Conservation (phyloP, 352 stramenopile genomes). For the Globisporangium nodosum region DNA sequence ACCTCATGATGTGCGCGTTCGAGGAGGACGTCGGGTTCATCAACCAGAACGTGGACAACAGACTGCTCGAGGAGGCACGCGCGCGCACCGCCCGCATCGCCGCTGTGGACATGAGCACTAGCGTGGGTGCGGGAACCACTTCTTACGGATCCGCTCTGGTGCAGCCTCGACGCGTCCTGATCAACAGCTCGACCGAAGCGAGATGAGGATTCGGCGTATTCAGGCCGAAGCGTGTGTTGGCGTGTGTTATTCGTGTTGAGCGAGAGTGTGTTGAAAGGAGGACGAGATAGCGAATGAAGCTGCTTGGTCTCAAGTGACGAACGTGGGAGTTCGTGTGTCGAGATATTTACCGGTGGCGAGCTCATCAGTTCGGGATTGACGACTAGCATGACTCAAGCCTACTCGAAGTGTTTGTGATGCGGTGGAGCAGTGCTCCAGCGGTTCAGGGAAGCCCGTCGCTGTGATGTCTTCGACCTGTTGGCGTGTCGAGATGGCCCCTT, state of each 20-base stretch:
- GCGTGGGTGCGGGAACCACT: neutral
- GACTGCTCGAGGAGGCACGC: conserved; percentile 4
- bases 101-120: neutral
- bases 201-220: neutral
- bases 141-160: neutral
- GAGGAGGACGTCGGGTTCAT: conserved; percentile 8
- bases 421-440: neutral
- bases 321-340: neutral
- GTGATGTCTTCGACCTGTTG: neutral
- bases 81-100: neutral
- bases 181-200: neutral
- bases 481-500: too few species aligned
- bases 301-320: neutral
- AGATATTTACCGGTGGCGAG: neutral
- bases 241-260: too few species aligned
- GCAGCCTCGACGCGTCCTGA: neutral
- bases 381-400: too few species aligned
- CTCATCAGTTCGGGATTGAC: neutral
- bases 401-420: neutral
- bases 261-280: too few species aligned
- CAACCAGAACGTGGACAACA: conserved; percentile 5
- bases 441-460: too few species aligned
- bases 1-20: conserved; percentile 9
- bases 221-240: neutral
- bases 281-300: neutral